Evolutionary conservation across 2,329 filamentous ascomycete species (phyloP), one percentile per base, ranked within the genome.

Genomic region (Aureobasidium melanogenum): DNA sequence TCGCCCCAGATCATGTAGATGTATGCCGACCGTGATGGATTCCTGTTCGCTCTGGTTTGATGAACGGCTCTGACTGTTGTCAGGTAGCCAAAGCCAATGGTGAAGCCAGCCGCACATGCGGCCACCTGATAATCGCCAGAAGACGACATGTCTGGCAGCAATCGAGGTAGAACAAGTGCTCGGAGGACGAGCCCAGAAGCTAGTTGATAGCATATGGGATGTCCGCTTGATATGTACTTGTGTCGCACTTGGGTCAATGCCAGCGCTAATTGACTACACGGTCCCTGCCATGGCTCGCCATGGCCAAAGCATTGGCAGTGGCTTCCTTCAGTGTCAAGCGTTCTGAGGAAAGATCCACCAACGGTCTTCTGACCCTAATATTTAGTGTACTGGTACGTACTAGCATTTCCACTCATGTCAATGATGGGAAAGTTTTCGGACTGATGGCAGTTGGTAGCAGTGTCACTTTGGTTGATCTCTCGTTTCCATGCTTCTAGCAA

Each of bases 1-100:
- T 58, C 55, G 1, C 55, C 79, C 79, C 78, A 80, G 55, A 80
- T 74, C 75, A 80, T 75, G 69, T 74, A 76, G 0, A 80, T 59
- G 19, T 63, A 63, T 6, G 26, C 36, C 24, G 36, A 43, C 7
- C 46, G 32, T 15, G 17, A 32, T 7, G 57, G 57, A 28, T 34
- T 28, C 19, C 15, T 34, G 47, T 61, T 61, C n/a, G 48, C 50
- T 17, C 15, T 61, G 1, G 72, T 74, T 65, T 76, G 74, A 64
- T 69, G 70, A 36, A 70, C 55, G 10, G 73, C 73, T 24, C 69
- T 74, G 69, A 72, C 75, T 9, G 66, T 65, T 26, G 75, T 74
- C 46, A 77, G 68, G 69, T 73, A 74, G 17, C 75, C 74, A 61
- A 77, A 75, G 36, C 75, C 75, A 17, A 76, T 63, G 28, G 72